Evolutionary conservation across 2,329 filamentous ascomycete genomes (phyloP).

Genomic region (Xylaria sp.): DNA sequence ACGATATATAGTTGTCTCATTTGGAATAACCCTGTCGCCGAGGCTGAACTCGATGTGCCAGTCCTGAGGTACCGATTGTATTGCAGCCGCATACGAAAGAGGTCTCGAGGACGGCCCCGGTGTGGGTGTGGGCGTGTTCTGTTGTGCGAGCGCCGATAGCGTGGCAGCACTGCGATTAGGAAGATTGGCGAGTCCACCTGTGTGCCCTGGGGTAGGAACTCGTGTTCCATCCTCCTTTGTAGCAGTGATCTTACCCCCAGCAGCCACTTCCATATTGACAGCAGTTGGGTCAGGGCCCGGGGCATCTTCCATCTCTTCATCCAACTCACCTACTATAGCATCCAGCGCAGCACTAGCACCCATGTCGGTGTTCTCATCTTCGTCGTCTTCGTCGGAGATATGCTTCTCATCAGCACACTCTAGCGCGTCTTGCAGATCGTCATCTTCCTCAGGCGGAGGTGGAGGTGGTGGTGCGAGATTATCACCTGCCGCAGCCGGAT

Average conservation of each 20-base stretch:
- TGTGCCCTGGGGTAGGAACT: slow-evolving; percentile 79
- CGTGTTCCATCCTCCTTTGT: slow-evolving; percentile 90
- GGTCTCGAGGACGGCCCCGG: slow-evolving; percentile 63
- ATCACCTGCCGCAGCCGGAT: slow-evolving; percentile 56
- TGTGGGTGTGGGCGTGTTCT: slow-evolving; percentile 50
- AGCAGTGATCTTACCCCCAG: slow-evolving; percentile 85
- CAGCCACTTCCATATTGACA: slow-evolving; percentile 88
- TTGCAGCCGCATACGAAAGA: slow-evolving; percentile 83
- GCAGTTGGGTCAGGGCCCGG: slow-evolving; percentile 80
- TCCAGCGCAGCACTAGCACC: slow-evolving; percentile 74
- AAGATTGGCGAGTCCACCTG: slow-evolving; percentile 43
- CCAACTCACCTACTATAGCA: slow-evolving; percentile 87
- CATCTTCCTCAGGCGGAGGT: slow-evolving; percentile 62
- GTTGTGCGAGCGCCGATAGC: slow-evolving; percentile 47
- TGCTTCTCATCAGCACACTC: slow-evolving; percentile 95
- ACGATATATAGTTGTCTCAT: slow-evolving; percentile 94
- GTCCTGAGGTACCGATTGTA: slow-evolving; percentile 81
- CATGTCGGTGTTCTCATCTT: slow-evolving; percentile 64
- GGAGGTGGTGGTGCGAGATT: slow-evolving; percentile 56
- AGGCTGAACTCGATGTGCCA: slow-evolving; percentile 98
- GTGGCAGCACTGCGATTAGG: slow-evolving; percentile 47
- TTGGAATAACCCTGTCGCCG: slow-evolving; percentile 80
- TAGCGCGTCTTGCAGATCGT: slow-evolving; percentile 71
- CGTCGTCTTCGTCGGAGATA: slow-evolving; percentile 74
- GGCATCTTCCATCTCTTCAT: slow-evolving; percentile 79